phyloP scores from a whole-genome alignment of 257 asterid genomes.

The Hygrophila difformis region DNA sequence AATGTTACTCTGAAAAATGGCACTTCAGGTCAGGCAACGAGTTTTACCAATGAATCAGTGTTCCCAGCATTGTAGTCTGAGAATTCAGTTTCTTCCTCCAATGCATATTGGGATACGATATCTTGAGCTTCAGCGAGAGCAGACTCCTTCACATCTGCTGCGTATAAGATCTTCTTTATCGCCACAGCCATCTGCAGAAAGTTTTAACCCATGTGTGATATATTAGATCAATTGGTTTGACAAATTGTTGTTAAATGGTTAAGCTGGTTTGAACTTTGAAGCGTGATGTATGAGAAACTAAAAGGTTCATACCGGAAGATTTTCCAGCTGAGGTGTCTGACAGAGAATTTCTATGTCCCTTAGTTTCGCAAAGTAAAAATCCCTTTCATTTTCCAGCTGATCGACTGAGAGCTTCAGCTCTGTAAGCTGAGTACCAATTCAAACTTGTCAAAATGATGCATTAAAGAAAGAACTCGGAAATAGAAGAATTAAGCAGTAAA shows the following conservation, averaged over 20 bases:
- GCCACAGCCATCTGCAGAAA: slow-evolving; percentile 43
- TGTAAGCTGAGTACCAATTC: slow-evolving; percentile 26
- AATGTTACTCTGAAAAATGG: too few species aligned
- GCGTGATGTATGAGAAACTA: neutral
- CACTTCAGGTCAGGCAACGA: too few species aligned
- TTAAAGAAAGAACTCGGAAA: neutral
- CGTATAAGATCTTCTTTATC: slow-evolving; percentile 47
- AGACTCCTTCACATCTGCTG: slow-evolving; percentile 50
- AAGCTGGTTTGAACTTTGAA: neutral
- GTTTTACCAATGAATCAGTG: too few species aligned
- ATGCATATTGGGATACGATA: neutral
- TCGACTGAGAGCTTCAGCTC: slow-evolving; percentile 59
- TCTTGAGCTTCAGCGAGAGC: slow-evolving; percentile 32
- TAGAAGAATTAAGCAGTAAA: too few species aligned
- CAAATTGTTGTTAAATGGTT: neutral
- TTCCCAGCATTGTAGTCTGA: too few species aligned
- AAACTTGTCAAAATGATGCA: neutral
- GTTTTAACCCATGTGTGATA: neutral
- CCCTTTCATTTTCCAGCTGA: slow-evolving; percentile 59
- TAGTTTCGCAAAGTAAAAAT: slow-evolving; percentile 55
- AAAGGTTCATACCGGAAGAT: slow-evolving; percentile 32
- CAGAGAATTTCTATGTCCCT: slow-evolving; percentile 64
- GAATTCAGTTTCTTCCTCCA: too few species aligned
- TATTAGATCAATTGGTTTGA: neutral
- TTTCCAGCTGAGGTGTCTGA: slow-evolving; percentile 41